Percentiles rank a stretch among this genome's conserved stretches.
Evolutionary conservation across 1,139 yeast species (phyloP).

Genomic region (Blastobotrys serpentis): DNA sequence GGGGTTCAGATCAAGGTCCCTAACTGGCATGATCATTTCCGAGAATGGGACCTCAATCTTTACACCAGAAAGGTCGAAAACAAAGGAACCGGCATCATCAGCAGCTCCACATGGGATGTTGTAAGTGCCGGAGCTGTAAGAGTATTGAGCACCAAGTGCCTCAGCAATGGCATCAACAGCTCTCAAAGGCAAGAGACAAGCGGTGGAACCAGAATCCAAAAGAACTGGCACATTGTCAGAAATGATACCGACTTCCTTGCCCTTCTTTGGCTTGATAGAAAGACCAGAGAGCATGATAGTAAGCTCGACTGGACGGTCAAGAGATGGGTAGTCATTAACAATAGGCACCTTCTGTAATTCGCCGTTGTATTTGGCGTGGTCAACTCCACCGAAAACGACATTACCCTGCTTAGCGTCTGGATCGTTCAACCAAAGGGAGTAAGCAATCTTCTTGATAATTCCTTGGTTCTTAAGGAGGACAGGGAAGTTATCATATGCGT

Average conservation of each 20-base stretch:
- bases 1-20: conserved; percentile 17
- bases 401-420: conserved; percentile 39
- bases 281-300: conserved; percentile 23
- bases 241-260: conserved; percentile 11
- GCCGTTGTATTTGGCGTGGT: conserved; percentile 48
- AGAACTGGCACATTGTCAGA: conserved; percentile 24
- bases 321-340: conserved; percentile 18
- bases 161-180: conserved; percentile 24
- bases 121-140: neutral
- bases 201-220: conserved; percentile 41
- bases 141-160: conserved; percentile 27
- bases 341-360: conserved; percentile 9
- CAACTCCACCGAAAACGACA: conserved; percentile 52
- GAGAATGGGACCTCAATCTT: conserved; percentile 30
- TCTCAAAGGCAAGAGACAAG: conserved; percentile 31
- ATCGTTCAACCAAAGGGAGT: conserved; percentile 41
- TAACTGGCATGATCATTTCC: conserved; percentile 29
- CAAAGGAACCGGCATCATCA: conserved; percentile 24
- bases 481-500: conserved; percentile 18
- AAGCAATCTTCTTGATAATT: conserved; percentile 46
- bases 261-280: conserved; percentile 12
- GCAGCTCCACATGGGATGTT: neutral
- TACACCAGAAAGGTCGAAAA: conserved; percentile 34
- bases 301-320: conserved; percentile 23
- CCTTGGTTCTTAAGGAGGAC: conserved; percentile 41